Conservation (phyloP, 768 basidiomycete species). For the Rhodotorula kratochvilovae region DNA sequence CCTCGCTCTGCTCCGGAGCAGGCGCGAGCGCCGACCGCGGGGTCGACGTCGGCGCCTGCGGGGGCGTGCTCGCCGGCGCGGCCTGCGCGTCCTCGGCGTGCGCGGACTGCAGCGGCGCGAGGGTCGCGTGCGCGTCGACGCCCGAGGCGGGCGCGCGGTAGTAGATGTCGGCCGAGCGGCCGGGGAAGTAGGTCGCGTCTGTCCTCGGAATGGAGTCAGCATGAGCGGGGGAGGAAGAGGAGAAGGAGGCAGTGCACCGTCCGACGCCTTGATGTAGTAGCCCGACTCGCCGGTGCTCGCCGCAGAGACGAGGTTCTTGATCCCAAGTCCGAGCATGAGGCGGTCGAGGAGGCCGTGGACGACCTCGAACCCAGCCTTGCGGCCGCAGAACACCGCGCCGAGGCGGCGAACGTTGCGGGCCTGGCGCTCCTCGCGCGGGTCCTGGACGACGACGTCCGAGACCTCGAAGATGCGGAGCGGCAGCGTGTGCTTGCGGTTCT, state of each 20-base stretch:
- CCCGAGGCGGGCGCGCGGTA: conserved; percentile 56
- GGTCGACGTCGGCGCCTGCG: conserved; percentile 35
- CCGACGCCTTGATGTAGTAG: conserved; percentile 84
- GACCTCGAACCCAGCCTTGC: conserved; percentile 89
- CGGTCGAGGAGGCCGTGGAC: conserved; percentile 91
- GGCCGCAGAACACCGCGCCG: conserved; percentile 91
- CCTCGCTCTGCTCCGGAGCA: not conserved
- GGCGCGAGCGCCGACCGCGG: conserved; percentile 12
- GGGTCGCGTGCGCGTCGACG: conserved; percentile 35
- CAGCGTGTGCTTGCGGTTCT: conserved; percentile 87
- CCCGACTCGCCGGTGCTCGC: conserved; percentile 63
- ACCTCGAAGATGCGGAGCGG: conserved; percentile 92
- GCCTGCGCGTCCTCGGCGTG: conserved; percentile 34
- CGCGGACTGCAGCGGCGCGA: conserved; percentile 38
- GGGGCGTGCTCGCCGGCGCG: conserved; percentile 21
- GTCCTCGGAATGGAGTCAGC: not conserved
- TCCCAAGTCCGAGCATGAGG: conserved; percentile 91
- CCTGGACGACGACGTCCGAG: conserved; percentile 88
- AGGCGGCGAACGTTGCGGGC: conserved; percentile 82
- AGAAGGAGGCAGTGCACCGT: conserved; percentile 56
- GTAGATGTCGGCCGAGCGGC: conserved; percentile 84
- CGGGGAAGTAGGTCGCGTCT: conserved; percentile 95
- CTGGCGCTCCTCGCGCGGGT: conserved; percentile 68
- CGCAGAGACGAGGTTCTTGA: conserved; percentile 65
- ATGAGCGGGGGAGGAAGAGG: not conserved